Base-by-base conservation (phyloP, 73 alveolate genomes). In the Tetrahymena thermophila region DNA sequence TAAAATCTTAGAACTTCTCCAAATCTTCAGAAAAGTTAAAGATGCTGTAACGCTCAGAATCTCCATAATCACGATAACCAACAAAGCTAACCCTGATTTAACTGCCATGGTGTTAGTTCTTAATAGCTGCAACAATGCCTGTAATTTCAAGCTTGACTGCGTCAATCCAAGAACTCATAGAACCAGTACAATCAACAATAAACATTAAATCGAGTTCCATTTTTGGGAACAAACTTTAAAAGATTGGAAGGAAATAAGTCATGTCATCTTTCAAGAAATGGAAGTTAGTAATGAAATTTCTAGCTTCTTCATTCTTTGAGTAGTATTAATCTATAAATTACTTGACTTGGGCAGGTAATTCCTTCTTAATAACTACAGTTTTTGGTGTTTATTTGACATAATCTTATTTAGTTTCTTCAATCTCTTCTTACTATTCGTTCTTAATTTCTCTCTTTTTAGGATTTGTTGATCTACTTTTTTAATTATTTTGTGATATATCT, bases 151-250 rank as follows among this genome's bases (percentile, higher is more conserved):
- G 84, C 95, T 94, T 97, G 58, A 96, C 96, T 58, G 84, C 95
- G 25, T 96, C 96, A 34, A 97, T 83, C 96, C 97, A 97, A 57
- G 94, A 35, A 37, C 94, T 85, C 98, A 97, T 97, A 55, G 98
- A 97, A 0, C 98, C 98, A 84, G 97, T 97, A 57, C 97, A 97
- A 94, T 97, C 98, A 94, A 96, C 93, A 35, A 97, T 94, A 85
- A 97, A 97, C 97, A 97, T 94, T 44, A 97, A 85, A 94, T 97
- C 98, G 85, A 96, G 95, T 83, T 96, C 94, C 58, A 38, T 85
- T 25, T 85, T 85, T 42, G 94, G 83, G 58, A 38, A 85, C 1
- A 85, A 37, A 31, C 15, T 58, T 13, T 58, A 23, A 31, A 58
- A 58, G 37, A 58, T 58, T n/a, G 85, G 85, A 58, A 58, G 85